A percentile compares a stretch with the other conserved stretches of the same genome.
Conservation (phyloP, 2,329 filamentous ascomycete species). For the Arthrobotrys musiformis region DNA sequence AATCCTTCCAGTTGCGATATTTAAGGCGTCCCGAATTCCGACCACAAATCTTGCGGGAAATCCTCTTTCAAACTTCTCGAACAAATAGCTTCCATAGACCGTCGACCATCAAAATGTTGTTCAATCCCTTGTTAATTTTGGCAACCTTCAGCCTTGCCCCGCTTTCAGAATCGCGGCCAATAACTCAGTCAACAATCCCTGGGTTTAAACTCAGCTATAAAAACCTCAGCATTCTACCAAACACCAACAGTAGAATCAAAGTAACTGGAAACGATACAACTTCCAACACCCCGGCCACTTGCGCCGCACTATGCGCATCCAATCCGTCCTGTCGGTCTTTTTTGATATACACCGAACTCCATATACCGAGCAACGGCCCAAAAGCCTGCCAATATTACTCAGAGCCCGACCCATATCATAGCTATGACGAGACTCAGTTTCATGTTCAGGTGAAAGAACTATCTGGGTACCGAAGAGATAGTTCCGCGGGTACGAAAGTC, state of each 20-base stretch:
- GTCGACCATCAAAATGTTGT: too few species aligned
- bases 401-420: slow-evolving; percentile 33
- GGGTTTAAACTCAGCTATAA: slow-evolving; percentile 31
- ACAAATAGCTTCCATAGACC: too few species aligned
- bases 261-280: neutral
- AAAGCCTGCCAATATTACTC: slow-evolving; percentile 33
- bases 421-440: slow-evolving; percentile 11
- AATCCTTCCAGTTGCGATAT: too few species aligned
- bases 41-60: too few species aligned
- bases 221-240: slow-evolving; percentile 16
- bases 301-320: slow-evolving; percentile 15
- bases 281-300: neutral
- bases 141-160: slow-evolving; percentile 13
- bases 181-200: slow-evolving; percentile 11
- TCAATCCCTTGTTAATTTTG: neutral
- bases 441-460: slow-evolving; percentile 24
- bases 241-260: slow-evolving; percentile 5
- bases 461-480: slow-evolving; percentile 33
- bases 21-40: too few species aligned
- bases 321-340: slow-evolving; percentile 38
- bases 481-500: too few species aligned
- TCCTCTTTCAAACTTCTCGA: too few species aligned
- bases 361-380: neutral
- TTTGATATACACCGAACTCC: slow-evolving; percentile 26
- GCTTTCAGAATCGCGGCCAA: neutral